Percentiles rank a stretch among this genome's conserved stretches.
Conservation (phyloP, 352 stramenopile species). For the Blastocystis sp. region DNA sequence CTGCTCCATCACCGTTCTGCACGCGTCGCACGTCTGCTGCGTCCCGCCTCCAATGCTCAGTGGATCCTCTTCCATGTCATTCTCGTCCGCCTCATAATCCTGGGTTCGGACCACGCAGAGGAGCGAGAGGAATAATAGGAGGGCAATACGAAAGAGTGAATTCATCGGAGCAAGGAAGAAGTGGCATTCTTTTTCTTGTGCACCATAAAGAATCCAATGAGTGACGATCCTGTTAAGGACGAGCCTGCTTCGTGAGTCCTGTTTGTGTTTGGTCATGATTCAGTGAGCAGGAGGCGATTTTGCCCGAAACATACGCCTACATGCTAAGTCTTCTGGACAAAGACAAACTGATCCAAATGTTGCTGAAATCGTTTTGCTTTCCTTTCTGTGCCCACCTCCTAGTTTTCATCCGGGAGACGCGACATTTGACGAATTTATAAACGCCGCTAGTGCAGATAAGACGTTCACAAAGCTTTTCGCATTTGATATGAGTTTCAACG, state of each 20-base stretch:
- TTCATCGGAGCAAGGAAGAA: not conserved
- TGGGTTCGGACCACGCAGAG: not conserved
- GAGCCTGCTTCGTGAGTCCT: not conserved
- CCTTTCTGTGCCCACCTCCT: slow-evolving; percentile 7
- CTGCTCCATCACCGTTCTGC: slow-evolving; percentile 68
- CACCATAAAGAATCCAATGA: not conserved
- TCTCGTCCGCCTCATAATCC: not conserved
- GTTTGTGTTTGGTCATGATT: not conserved
- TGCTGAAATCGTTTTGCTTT: not conserved
- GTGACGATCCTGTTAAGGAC: not conserved
- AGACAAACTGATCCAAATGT: slow-evolving; percentile 5
- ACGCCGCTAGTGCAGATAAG: slow-evolving; percentile 1
- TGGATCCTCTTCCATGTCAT: slow-evolving; percentile 55
- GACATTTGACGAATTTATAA: slow-evolving; percentile 48
- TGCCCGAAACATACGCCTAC: not conserved
- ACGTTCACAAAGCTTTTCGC: slow-evolving; percentile 49
- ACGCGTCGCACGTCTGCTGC: slow-evolving; percentile 65
- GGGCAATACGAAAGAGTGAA: not conserved
- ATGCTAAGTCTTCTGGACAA: not conserved
- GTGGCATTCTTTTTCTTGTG: not conserved
- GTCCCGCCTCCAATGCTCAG: slow-evolving; percentile 65
- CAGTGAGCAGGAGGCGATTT: not conserved
- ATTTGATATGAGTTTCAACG: slow-evolving; percentile 5
- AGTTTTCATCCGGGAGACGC: slow-evolving; percentile 38
- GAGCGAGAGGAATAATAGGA: not conserved